Base-by-base conservation (phyloP, 1,139 yeast species). In the Lodderomyces orthopsilosis region DNA sequence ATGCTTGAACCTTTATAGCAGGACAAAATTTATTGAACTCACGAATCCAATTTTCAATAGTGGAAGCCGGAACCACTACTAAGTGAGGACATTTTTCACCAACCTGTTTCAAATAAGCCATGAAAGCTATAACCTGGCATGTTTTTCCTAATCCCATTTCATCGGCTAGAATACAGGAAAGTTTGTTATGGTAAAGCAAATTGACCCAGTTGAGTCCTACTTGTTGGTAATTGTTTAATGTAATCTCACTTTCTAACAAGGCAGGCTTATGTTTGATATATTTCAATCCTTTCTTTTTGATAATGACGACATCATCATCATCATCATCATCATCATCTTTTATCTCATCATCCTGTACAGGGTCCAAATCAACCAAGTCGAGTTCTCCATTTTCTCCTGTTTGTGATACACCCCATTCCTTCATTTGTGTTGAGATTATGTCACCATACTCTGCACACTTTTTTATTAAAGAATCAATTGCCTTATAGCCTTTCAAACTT, bases 131-230 rank as follows among this genome's bases (percentile, higher is more conserved):
- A 23, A 93, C 96, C 65, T 93, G 98, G 62, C 96, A 86, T 0
- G 98, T 93, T 61, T 93, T 93, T 46, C 98, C 98, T 41, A 93
- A 70, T 10, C 98, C 98, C 98, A 91, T 90, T 63, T 93, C 99
- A 65, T 93, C 99, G 0, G 98, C 99, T 40, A 93, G 70, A 46
- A 93, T 93, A 66, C 98, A 91, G 7, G 97, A 89, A 45, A 93
- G 71, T 19, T 81, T 77, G 56, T 86, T 81, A 46, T 79, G 80
- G 62, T 91, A 93, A 33, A 94, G 70, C 44, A 93, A 63, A 51
- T 84, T 77, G 44, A 94, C 70, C 99, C 99, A 94, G 61, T 93
- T 93, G 44, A 94, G 70, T 41, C 99, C 99, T 15, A 93, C 95
- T 56, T 90, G 93, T 68, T 93, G 98, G 61, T 93, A 93, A 56